Evolutionary conservation across 2,329 filamentous ascomycete species (phyloP), one percentile per base, ranked within the genome.

Genomic region (Alternaria dauci): DNA sequence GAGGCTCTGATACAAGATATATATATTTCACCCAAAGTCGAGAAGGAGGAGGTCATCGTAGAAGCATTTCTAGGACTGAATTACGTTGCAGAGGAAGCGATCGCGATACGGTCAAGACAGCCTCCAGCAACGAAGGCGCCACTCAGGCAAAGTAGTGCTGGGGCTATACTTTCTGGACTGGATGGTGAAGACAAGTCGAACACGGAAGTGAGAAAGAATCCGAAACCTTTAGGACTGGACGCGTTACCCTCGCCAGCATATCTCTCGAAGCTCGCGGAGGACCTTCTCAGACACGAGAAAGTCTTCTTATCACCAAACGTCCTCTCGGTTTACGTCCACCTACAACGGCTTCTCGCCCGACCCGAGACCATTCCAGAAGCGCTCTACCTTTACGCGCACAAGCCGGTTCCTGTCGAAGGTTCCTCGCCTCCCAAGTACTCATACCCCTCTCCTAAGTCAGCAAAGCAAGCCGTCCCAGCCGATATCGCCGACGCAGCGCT

Each of bases 301-400:
- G 89, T 97, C 48, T 91, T 93, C 80, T 91, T 98, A 73, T 91
- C 91, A 5, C 87, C 90, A 8, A 82, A 85, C 30, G 82, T 94
- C 34, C 86, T 98, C 39, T 83, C 86, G 58, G 78, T 86, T 68
- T 98, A 97, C 78, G 89, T 96, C 63, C 84, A 87, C 38, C 87
- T 92, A 44, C 93, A 97, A 76, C 84, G 89, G 28, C 84, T 89
- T 11, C 86, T 98, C 43, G 86, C 88, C 62, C 88, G 86, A 58
- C 89, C 93, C 3, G 87, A 92, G 66, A 89, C 91, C 44, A 87
- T 98, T 63, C 93, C 94, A 7, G 86, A 89, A 61, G 87, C 93
- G 42, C 90, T 99, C 73, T 82, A 89, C 57, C 84, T 97, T 54
- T 98, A 94, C 76, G 92, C 92, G 50, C 87, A 87, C 69, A 99